These are phyloP conservation scores for Isatis tinctoria DNA, from an alignment of 345 rosid species.

Conservation along the genomic window DNA sequence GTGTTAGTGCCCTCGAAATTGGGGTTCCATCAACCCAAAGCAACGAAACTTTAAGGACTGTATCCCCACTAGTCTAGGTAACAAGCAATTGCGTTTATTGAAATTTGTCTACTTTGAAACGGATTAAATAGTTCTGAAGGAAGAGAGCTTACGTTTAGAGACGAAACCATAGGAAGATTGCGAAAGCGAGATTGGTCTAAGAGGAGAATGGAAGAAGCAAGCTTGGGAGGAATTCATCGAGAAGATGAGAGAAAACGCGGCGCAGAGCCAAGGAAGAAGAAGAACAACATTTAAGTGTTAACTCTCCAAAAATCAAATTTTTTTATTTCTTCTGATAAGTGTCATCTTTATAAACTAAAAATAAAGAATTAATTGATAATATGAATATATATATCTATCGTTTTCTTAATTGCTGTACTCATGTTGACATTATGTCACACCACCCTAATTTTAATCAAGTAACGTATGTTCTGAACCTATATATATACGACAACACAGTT, in stretches of 20 bases:
- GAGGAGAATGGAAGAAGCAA: conserved; percentile 22
- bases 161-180: conserved; percentile 2
- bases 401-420: background rate
- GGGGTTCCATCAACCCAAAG: conserved; percentile 9
- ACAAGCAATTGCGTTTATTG: background rate
- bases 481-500: background rate
- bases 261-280: conserved; percentile 22
- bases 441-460: background rate
- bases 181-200: conserved; percentile 5
- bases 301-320: background rate
- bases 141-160: conserved; percentile 14
- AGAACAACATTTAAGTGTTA: conserved; percentile 4
- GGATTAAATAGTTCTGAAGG: background rate
- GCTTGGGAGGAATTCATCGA: conserved; percentile 29
- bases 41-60: background rate
- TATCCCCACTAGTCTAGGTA: background rate
- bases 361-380: background rate
- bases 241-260: conserved; percentile 23
- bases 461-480: background rate
- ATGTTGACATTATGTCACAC: conserved; percentile 10
- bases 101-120: background rate
- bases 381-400: background rate
- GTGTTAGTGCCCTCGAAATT: background rate
- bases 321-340: background rate
- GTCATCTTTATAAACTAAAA: background rate